Evolutionary conservation across 805 yeast genomes (phyloP).

Genomic region (Barnettozyma populi): DNA sequence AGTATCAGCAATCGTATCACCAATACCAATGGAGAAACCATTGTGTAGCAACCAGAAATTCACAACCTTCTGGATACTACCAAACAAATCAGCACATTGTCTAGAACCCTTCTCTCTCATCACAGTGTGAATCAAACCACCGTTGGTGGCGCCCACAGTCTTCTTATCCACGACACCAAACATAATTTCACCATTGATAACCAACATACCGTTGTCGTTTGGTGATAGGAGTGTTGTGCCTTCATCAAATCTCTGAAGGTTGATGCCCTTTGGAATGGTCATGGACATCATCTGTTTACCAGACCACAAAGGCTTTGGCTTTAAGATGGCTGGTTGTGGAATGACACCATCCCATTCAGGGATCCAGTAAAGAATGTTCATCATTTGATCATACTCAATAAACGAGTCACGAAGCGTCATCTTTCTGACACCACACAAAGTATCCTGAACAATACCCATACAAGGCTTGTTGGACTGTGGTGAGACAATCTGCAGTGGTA

Average conservation of each 20-base stretch:
- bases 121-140: slow-evolving; percentile 95
- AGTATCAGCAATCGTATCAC: slow-evolving; percentile 99
- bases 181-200: slow-evolving; percentile 92
- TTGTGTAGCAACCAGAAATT: slow-evolving; percentile 95
- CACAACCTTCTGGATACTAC: slow-evolving; percentile 90
- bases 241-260: slow-evolving; percentile 89
- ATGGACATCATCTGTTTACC: slow-evolving; percentile 92
- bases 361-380: slow-evolving; percentile 96
- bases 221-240: slow-evolving; percentile 79
- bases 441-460: slow-evolving; percentile 99
- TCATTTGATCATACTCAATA: slow-evolving; percentile 86
- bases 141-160: slow-evolving; percentile 97
- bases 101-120: slow-evolving; percentile 96
- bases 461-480: slow-evolving; percentile 99
- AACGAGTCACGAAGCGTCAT: slow-evolving; percentile 89
- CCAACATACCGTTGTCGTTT: slow-evolving; percentile 91
- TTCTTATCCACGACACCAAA: slow-evolving; percentile 98
- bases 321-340: slow-evolving; percentile 89
- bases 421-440: slow-evolving; percentile 94
- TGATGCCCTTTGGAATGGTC: slow-evolving; percentile 95
- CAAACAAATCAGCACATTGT: slow-evolving; percentile 83
- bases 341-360: slow-evolving; percentile 98
- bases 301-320: slow-evolving; percentile 95
- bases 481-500: slow-evolving; percentile 94
- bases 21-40: slow-evolving; percentile 98